Conservation (phyloP, 73 alveolate genomes). For the Tetrahymena elliotti region DNA sequence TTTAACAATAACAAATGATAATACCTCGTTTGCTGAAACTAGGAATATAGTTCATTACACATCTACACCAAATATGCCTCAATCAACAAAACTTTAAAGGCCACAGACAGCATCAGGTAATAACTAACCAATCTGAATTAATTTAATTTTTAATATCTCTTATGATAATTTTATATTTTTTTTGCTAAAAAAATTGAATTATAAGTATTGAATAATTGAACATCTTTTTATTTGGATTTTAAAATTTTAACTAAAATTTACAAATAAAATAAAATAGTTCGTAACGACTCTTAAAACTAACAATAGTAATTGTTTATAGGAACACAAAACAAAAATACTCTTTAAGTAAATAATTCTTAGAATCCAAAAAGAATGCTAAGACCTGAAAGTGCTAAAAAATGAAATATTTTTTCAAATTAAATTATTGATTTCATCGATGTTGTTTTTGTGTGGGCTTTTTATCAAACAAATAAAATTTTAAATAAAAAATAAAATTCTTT, state of each 20-base stretch:
- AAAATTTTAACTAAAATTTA: no score
- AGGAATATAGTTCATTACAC: neutral
- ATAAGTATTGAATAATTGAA: no score
- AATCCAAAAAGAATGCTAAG: neutral
- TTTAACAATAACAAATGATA: neutral
- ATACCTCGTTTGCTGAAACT: neutral
- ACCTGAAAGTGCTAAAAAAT: neutral
- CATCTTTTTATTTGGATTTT: no score
- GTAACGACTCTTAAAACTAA: neutral
- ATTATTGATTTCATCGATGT: no score
- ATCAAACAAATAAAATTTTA: no score
- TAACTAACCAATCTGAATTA: no score
- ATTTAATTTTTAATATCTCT: no score
- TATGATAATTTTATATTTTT: no score
- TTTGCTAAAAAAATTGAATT: neutral
- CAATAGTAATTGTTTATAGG: neutral
- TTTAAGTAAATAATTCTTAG: neutral
- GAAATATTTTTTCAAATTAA: neutral
- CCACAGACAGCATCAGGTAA: neutral
- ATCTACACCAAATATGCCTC: neutral
- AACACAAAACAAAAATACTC: neutral
- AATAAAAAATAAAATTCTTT: no score
- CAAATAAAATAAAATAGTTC: neutral
- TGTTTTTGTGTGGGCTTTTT: no score
- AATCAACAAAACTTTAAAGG: neutral